Conservation (phyloP, 164 flowering plant species). For the Stephania cephalantha region DNA sequence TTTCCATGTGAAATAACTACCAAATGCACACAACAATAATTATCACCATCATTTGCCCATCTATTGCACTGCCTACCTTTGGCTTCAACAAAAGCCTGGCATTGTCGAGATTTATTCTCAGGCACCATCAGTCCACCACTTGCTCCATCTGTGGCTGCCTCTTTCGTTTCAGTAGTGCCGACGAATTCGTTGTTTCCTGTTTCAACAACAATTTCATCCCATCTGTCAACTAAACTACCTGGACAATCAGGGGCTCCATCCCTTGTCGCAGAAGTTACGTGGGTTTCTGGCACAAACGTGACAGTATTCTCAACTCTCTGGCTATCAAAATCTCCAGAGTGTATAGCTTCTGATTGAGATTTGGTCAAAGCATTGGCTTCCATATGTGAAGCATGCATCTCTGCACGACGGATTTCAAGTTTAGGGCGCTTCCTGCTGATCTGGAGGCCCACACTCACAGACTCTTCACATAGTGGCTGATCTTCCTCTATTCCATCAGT, state of each 20-base stretch:
- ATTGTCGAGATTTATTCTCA: constrained; percentile 56
- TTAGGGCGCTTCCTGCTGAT: constrained; percentile 74
- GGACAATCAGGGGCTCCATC: constrained; percentile 21
- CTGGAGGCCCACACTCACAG: constrained; percentile 29
- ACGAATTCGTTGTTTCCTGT: constrained; percentile 30
- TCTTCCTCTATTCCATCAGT: constrained; percentile 31
- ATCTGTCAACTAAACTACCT: constrained; percentile 29
- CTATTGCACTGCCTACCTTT: constrained; percentile 95
- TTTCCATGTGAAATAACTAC: constrained; percentile 45
- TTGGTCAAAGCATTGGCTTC: constrained; percentile 26
- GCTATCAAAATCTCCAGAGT: constrained; percentile 36
- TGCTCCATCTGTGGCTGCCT: constrained; percentile 30
- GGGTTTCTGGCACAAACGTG: constrained; percentile 20
- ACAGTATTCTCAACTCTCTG: constrained; percentile 25
- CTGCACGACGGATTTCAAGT: constrained; percentile 97
- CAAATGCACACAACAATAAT: constrained; percentile 92
- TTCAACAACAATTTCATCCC: constrained; percentile 62
- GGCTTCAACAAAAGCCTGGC: constrained; percentile 79
- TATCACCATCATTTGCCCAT: constrained; percentile 92
- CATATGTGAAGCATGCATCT: constrained; percentile 39
- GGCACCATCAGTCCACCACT: constrained; percentile 23
- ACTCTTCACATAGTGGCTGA: constrained; percentile 31
- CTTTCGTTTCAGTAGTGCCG: constrained; percentile 28
- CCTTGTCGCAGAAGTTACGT: constrained; percentile 21
- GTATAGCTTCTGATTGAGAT: constrained; percentile 26